Conservation (phyloP, 1,284 basidiomycete genomes). For the Trichosporon inkin region DNA sequence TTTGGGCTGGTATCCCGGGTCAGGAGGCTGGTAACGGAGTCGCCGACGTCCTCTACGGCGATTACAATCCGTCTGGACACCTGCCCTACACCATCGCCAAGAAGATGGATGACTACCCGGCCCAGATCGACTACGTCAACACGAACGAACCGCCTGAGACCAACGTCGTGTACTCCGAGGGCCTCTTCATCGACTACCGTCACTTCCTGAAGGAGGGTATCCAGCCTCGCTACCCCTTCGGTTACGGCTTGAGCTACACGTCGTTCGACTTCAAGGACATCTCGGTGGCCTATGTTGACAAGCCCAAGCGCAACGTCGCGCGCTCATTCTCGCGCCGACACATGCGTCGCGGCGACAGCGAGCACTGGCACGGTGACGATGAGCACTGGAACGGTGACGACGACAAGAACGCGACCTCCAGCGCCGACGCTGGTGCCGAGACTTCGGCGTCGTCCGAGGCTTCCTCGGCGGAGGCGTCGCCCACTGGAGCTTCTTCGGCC, state of each 20-base stretch:
- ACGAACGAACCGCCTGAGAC: constrained; percentile 43
- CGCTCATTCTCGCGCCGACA: constrained; percentile 3
- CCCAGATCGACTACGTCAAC: constrained; percentile 55
- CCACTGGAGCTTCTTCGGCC: no score
- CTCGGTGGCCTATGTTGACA: background rate
- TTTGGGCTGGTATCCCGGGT: constrained; percentile 56
- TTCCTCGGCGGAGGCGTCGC: background rate
- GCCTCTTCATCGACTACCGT: constrained; percentile 69
- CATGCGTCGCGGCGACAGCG: background rate
- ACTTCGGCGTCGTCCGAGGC: background rate
- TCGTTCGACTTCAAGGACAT: constrained; percentile 57
- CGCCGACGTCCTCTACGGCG: constrained; percentile 56
- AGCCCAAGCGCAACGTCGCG: background rate
- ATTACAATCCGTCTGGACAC: constrained; percentile 67
- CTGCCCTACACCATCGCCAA: constrained; percentile 79
- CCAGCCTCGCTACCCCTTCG: constrained; percentile 66
- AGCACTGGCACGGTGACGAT: background rate
- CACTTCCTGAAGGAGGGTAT: constrained; percentile 67
- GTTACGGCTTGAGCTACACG: constrained; percentile 80
- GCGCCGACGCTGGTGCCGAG: background rate
- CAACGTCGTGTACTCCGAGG: constrained; percentile 66
- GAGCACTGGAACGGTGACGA: background rate
- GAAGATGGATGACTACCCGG: constrained; percentile 60
- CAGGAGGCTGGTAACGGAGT: constrained; percentile 73
- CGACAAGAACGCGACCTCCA: background rate